These are phyloP conservation scores for Guyanaporus albipodus DNA, from an alignment of 768 basidiomycete genomes.

Conservation along the genomic window DNA sequence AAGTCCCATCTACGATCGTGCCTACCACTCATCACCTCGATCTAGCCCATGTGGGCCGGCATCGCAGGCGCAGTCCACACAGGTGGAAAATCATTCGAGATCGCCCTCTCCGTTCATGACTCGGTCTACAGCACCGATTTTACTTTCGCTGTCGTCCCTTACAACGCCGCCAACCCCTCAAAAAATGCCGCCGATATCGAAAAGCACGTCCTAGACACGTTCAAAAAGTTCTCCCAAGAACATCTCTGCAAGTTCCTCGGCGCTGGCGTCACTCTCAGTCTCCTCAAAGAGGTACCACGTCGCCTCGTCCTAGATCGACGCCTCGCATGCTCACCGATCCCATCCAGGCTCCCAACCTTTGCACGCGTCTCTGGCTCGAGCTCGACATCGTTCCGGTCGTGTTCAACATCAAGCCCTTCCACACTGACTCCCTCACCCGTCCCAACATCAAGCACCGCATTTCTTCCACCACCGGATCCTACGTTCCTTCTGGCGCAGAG, in stretches of 20 bases:
- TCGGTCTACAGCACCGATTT: constrained; percentile 84
- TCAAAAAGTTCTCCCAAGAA: constrained; percentile 68
- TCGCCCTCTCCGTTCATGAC: constrained; percentile 80
- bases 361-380: constrained; percentile 80
- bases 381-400: constrained; percentile 81
- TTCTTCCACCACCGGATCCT: constrained; percentile 75
- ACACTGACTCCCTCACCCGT: constrained; percentile 72
- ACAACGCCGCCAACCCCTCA: constrained; percentile 46
- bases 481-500: constrained; percentile 70
- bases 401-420: constrained; percentile 81
- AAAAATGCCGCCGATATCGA: constrained; percentile 61
- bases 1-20: background rate
- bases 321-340: constrained; percentile 20
- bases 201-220: constrained; percentile 54
- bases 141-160: constrained; percentile 53
- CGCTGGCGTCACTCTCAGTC: constrained; percentile 67
- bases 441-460: constrained; percentile 81
- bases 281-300: constrained; percentile 62
- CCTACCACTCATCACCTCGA: constrained; percentile 16
- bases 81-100: constrained; percentile 58
- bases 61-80: constrained; percentile 61
- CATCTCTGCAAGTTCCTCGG: constrained; percentile 87
- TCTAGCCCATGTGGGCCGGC: constrained; percentile 86
- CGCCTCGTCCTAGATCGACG: constrained; percentile 4
- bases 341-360: constrained; percentile 70